These are phyloP conservation scores for Vitis hybrid DNA, from an alignment of 177 flowering plant species.

Conservation along the genomic window DNA sequence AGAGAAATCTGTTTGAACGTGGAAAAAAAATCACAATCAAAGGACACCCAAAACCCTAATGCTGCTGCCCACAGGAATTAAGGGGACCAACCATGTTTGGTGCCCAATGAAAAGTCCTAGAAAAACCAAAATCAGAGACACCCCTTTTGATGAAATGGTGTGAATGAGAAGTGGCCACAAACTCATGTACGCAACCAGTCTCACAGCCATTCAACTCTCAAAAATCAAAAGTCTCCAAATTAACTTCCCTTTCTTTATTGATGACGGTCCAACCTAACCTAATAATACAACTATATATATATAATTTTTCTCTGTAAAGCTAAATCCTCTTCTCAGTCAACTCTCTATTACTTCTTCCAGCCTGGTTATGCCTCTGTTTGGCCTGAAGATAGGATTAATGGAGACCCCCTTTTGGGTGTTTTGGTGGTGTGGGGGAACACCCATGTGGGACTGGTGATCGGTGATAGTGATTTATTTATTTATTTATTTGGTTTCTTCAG, in stretches of 20 bases:
- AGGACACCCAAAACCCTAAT: not conserved
- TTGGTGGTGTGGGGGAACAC: no score
- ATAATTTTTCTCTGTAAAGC: not conserved
- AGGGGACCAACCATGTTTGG: not conserved
- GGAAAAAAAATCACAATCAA: not conserved
- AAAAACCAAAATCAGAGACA: no score
- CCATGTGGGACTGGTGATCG: no score
- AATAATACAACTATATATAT: not conserved
- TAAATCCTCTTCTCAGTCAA: not conserved
- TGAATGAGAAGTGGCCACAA: no score
- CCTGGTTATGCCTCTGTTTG: not conserved
- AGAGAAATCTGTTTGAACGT: conserved; percentile 16
- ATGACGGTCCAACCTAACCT: not conserved
- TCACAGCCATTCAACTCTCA: not conserved
- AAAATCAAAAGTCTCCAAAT: not conserved
- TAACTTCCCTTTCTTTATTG: not conserved
- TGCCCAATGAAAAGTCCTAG: no score
- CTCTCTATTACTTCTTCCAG: not conserved
- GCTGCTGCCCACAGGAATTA: not conserved
- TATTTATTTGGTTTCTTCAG: no score
- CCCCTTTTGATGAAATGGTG: no score
- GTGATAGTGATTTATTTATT: no score
- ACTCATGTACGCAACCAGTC: no score
- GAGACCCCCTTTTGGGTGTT: no score
- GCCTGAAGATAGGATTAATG: no score